These are phyloP conservation scores for Ormosia semicastrata DNA, from an alignment of 306 rosid species.

Conservation along the genomic window DNA sequence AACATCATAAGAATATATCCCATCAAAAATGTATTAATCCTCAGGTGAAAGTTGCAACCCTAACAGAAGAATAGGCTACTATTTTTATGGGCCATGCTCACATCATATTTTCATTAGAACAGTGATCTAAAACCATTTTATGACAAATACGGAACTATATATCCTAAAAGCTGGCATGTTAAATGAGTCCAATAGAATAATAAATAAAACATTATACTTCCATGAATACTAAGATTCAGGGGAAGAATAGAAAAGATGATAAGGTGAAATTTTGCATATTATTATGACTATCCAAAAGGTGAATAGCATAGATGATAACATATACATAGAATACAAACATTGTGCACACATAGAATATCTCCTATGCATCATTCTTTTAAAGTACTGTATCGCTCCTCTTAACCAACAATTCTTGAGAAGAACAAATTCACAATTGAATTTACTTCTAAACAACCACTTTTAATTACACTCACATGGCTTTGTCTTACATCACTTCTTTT, in stretches of 20 bases:
- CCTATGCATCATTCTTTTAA: background rate
- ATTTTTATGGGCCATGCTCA: background rate
- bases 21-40: background rate
- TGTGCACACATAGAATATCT: background rate
- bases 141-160: background rate
- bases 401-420: background rate
- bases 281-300: background rate
- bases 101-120: constrained; percentile 5
- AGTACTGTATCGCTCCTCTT: background rate
- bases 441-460: background rate
- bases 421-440: background rate
- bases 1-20: background rate
- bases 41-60: constrained; percentile 6
- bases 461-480: background rate
- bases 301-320: background rate
- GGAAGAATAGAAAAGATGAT: background rate
- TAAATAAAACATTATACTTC: background rate
- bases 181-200: background rate
- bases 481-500: background rate
- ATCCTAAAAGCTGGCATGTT: background rate
- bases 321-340: background rate
- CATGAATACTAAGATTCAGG: background rate
- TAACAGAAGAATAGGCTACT: constrained; percentile 3
- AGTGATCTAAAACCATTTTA: background rate
- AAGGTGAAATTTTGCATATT: background rate